Evolutionary conservation across 2,329 filamentous ascomycete species (phyloP), one percentile per base, ranked within the genome.

Genomic region (Chrysoporthe puriensis): DNA sequence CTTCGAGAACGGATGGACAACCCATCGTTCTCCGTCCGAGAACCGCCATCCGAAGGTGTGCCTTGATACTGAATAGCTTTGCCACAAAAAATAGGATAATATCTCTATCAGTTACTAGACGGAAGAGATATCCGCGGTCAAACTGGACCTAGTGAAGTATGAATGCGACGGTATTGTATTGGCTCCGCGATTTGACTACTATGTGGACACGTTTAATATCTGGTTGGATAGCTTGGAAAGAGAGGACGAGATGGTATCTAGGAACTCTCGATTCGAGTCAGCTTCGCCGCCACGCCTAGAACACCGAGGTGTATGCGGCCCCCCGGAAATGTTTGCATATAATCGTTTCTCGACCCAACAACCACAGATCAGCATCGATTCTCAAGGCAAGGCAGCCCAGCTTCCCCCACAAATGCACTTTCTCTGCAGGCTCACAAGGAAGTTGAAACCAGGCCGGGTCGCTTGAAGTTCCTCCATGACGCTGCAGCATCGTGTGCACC

Each of bases 381-480:
- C 72, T 34, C 66, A 73, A 5, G 74, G 77, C 62, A 85, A 68
- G 60, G 87, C 68, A 2, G 80, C 83, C 83, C 86, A 86, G 63
- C 80, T 79, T 2, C 85, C 86, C 8, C 83, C 83, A 70, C 86
- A 89, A 5, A 81, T 80, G 69, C 86, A 89, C 72, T 81, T 82
- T 34, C 84, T 79, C 75, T 87, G 84, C 74, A 88, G 85, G 14
- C 79, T 78, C 57, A 88, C 73, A 46, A 88, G 79, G 74, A 87
- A 87, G 3, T 79, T 81, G 66, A 84, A 81, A 1, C 85, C 86
- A 0, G 85, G 82, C 68, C 44, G 43, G 34, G 77, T 77, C 16
- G 77, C 80, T 40, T 76, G 77, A 0, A 85, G 78, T 70, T 91
- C 88, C 73, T 90, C 88, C 82, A 91, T 90, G n/a, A 90, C 82